Evolutionary conservation across 768 basidiomycete species (phyloP), one percentile per base, ranked within the genome.

Genomic region (Suillus americanus): DNA sequence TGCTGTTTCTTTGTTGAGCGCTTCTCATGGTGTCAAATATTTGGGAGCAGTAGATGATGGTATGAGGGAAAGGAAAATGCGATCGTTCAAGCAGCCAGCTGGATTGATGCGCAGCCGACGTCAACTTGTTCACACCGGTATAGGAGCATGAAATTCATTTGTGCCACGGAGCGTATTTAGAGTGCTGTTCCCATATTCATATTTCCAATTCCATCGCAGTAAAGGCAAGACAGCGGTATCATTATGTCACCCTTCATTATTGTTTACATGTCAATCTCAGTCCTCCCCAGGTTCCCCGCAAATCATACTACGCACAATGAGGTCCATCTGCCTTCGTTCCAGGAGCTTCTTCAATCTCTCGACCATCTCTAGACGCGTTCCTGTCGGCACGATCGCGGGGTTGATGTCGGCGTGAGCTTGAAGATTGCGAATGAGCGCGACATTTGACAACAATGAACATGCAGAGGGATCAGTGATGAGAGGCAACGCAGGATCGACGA

Each of bases 401-500:
- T 90, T 86, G 63, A 71, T 72, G 13, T 67, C 75, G 1, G 85
- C 81, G 68, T 90, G 88, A 1, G 82, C 88, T 23, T 77, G 76
- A 5, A 90, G 80, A 67, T 90, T 90, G 13, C 83, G 78, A 66
- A 80, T 81, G 37, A 90, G 76, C 0, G 85, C 86, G 1, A 76
- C 75, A 5, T 69, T 65, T 18, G 86, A 83, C 14, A 89, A 78
- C 13, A 74, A 71, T 16, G 72, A 60, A 66, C 83, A 84, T 20
- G 75, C 65, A 9, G 68, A 64, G 5, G 85, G 80, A 55, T 81
- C 75, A 18, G 73, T 74, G 64, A 89, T 80, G 43, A 89, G 78
- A 9, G 88, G 87, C 0, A 86, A 80, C 0, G 61, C 60, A 4
- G 80, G 80, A 35, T 84, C 63, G 45, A 85, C 35, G 23, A 85